These are phyloP conservation scores for Trichophyton benhamiae DNA, from an alignment of 2,329 filamentous ascomycete genomes.

Conservation along the genomic window DNA sequence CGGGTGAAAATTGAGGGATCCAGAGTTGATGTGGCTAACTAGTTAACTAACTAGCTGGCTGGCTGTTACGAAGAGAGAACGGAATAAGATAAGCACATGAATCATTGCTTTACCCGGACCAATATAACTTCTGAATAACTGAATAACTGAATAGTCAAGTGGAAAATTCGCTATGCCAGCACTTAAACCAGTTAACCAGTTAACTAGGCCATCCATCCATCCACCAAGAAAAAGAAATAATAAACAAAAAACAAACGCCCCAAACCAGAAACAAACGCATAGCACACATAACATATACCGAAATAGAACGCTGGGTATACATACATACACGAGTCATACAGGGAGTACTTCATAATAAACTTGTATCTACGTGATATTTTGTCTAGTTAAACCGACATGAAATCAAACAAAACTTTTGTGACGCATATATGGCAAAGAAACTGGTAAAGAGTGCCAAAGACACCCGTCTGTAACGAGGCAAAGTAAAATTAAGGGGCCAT, in stretches of 20 bases:
- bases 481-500: constrained; percentile 45
- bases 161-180: too few species aligned
- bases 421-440: neutral
- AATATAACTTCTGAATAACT: neutral
- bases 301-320: neutral
- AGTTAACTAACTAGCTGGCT: too few species aligned
- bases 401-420: constrained; percentile 1
- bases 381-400: constrained; percentile 2
- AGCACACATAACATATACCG: neutral
- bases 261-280: neutral
- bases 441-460: neutral
- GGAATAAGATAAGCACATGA: neutral
- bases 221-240: neutral
- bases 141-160: neutral
- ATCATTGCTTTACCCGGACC: too few species aligned
- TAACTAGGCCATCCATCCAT: neutral
- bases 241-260: neutral
- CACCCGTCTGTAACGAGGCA: neutral
- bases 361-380: neutral
- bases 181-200: too few species aligned
- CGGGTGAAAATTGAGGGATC: neutral
- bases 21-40: neutral
- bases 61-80: too few species aligned
- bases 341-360: neutral
- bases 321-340: constrained; percentile 2